phyloP scores from a whole-genome alignment of 306 rosid species.

The Ceratonia siliqua region DNA sequence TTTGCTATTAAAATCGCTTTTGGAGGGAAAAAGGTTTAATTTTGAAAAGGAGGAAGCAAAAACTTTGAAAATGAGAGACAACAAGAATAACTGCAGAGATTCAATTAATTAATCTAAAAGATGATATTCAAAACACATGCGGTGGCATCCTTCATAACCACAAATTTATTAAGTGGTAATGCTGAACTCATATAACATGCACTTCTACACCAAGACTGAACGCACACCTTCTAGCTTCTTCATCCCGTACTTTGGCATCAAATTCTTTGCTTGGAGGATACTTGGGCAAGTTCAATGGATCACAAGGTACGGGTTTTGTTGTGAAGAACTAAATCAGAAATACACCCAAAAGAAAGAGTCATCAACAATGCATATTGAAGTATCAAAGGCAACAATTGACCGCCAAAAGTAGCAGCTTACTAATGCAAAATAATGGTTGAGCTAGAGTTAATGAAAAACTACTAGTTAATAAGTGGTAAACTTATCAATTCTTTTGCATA shows the following conservation, averaged over 20 bases:
- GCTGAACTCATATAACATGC: slow-evolving; percentile 7
- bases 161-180: not conserved
- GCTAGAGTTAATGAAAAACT: slow-evolving; percentile 8
- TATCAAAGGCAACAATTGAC: slow-evolving; percentile 19
- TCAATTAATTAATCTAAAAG: not conserved
- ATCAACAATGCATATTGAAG: slow-evolving; percentile 17
- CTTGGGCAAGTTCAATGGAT: slow-evolving; percentile 92
- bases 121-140: not conserved
- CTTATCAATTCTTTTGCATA: not conserved
- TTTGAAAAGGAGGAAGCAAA: not conserved
- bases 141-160: not conserved
- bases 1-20: not conserved
- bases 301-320: slow-evolving; percentile 90
- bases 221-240: slow-evolving; percentile 92
- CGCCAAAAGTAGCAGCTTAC: not conserved
- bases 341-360: slow-evolving; percentile 31
- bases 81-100: not conserved
- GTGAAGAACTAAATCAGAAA: slow-evolving; percentile 69
- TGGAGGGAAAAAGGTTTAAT: not conserved
- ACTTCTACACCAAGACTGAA: slow-evolving; percentile 22
- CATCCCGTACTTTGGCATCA: slow-evolving; percentile 94
- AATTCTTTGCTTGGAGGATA: slow-evolving; percentile 99
- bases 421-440: not conserved
- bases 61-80: not conserved
- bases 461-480: slow-evolving; percentile 7